Conservation (phyloP, 1,139 yeast genomes). For the Debaryomycetaceae sp. region DNA sequence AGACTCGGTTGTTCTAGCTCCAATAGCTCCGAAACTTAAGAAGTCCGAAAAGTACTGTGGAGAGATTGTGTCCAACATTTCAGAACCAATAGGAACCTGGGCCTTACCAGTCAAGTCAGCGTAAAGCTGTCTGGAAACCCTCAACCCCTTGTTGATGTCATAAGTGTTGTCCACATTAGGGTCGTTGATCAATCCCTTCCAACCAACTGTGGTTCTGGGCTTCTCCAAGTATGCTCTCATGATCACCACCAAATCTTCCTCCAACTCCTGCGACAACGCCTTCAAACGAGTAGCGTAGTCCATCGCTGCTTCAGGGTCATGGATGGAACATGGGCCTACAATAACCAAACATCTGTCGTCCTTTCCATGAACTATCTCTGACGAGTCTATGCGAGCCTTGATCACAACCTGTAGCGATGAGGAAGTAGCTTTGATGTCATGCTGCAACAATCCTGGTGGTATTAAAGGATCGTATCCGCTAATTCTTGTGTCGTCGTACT, state of each 20-base stretch:
- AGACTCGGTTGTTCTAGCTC: conserved; percentile 98
- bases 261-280: conserved; percentile 63
- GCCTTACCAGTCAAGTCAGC: conserved; percentile 74
- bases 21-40: conserved; percentile 94
- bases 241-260: conserved; percentile 73
- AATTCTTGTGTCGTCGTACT: conserved; percentile 84
- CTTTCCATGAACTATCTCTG: conserved; percentile 63
- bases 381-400: conserved; percentile 72
- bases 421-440: conserved; percentile 69
- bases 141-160: conserved; percentile 92
- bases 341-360: conserved; percentile 85
- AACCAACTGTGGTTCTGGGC: conserved; percentile 98
- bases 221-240: conserved; percentile 98
- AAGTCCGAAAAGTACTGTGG: conserved; percentile 96
- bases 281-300: conserved; percentile 79
- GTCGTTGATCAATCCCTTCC: conserved; percentile 98
- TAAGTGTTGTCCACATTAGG: conserved; percentile 92
- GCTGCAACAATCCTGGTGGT: conserved; percentile 81
- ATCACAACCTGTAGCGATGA: conserved; percentile 65
- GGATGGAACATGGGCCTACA: conserved; percentile 94
- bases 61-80: conserved; percentile 96
- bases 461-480: conserved; percentile 88
- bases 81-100: conserved; percentile 85
- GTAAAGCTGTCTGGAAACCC: conserved; percentile 82
- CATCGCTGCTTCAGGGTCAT: conserved; percentile 83